Evolutionary conservation across 345 rosid species (phyloP).

Genomic region (Eucalyptus tenuipes): DNA sequence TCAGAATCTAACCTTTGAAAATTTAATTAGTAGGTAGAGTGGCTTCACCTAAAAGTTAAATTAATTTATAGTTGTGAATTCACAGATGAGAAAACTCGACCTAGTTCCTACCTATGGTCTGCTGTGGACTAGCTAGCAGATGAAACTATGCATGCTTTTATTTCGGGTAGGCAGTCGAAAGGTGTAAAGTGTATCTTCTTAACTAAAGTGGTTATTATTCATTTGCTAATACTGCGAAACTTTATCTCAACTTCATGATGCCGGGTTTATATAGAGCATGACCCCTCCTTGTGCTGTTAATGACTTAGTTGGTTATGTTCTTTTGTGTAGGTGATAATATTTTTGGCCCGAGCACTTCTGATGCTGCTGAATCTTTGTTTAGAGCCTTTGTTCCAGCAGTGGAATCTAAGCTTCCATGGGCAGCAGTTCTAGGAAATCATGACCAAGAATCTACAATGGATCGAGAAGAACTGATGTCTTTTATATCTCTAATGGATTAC

Average conservation of each 20-base stretch:
- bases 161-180: neutral
- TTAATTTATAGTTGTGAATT: neutral
- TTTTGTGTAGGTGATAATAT: conserved; percentile 72
- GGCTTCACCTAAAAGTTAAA: neutral
- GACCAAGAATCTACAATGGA: conserved; percentile 86
- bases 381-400: conserved; percentile 63
- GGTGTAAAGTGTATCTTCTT: neutral
- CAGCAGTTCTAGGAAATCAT: conserved; percentile 86
- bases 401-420: conserved; percentile 79
- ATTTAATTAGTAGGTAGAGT: neutral
- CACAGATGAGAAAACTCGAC: neutral
- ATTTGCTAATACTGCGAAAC: neutral
- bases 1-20: neutral
- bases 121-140: neutral
- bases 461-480: conserved; percentile 72
- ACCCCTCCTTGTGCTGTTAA: neutral
- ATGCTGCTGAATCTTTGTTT: conserved; percentile 87
- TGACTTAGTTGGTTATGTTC: neutral
- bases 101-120: neutral
- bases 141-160: neutral
- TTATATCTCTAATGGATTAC: conserved; percentile 82
- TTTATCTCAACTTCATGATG: neutral
- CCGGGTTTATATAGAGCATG: neutral
- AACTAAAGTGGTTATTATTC: neutral
- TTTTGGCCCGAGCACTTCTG: conserved; percentile 66